Evolutionary conservation across 2,329 filamentous ascomycete species (phyloP), one percentile per base, ranked within the genome.

Genomic region (Cladophialophora exuberans): DNA sequence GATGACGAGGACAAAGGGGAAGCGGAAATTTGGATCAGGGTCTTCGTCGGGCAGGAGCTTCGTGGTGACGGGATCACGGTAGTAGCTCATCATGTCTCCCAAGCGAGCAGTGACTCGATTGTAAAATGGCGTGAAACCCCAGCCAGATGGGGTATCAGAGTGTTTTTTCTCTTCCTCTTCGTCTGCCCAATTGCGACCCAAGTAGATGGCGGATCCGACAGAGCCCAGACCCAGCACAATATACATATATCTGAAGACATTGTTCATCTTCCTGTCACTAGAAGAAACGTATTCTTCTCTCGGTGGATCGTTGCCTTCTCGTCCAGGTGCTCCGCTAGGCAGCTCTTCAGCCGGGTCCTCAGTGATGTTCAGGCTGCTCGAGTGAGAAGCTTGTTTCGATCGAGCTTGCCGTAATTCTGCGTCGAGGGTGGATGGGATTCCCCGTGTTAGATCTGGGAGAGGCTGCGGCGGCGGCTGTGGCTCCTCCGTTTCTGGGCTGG

Each of bases 41-140:
- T 79, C 81, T 54, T 78, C 73, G 30, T 79, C 82, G 5, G 83
- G 94, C 17, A 99, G 81, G 55, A 99, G 82, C 79, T 97, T 97
- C 54, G 90, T 86, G 72, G 97, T 97, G 6, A 92, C 88, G 2
- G 94, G 94, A 67, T 97, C 93, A 64, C 93, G 93, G 77, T 97
- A 99, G 78, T 97, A 97, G 63, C 86, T 88, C 58, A 94, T 81
- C 54, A 90, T 84, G 61, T 89, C 86, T 58, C 80, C 80, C 65
- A 90, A 79, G 49, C 94, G 86, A 49, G 91, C 87, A 66, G 81
- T 85, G 48, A 87, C 85, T 56, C 94, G 89, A 65, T 85, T 84
- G 80, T 89, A 97, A 83, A 94, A 94, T 25, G 88, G 78, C 2
- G 75, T 77, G 1, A 87, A 71, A 2, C 82, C 79, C 89, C 90